phyloP scores from a whole-genome alignment of 2,329 filamentous ascomycete genomes.

The Diplodia mutila region DNA sequence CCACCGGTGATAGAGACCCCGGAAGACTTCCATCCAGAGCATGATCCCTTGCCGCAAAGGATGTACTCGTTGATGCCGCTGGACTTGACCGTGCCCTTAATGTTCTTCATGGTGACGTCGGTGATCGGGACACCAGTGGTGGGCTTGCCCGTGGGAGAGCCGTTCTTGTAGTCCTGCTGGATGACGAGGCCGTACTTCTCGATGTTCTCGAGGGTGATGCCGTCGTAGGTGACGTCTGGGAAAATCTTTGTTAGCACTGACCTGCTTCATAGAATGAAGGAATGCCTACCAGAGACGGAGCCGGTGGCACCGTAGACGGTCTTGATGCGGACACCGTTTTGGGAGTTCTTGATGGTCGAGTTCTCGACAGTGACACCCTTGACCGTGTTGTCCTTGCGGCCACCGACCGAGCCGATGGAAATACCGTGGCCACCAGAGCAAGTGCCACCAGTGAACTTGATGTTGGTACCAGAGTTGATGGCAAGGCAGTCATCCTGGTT shows the following conservation, averaged over 20 bases:
- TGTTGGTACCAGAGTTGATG: slow-evolving; percentile 53
- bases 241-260: not conserved
- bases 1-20: slow-evolving; percentile 48
- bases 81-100: slow-evolving; percentile 45
- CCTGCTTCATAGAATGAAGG: not conserved
- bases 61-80: slow-evolving; percentile 53
- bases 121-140: slow-evolving; percentile 55
- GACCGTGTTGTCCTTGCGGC: slow-evolving; percentile 56
- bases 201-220: slow-evolving; percentile 52
- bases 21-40: slow-evolving; percentile 60
- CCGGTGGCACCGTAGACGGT: slow-evolving; percentile 57
- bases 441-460: slow-evolving; percentile 28
- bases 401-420: slow-evolving; percentile 59
- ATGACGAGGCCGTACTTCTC: slow-evolving; percentile 56
- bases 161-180: slow-evolving; percentile 58
- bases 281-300: slow-evolving; percentile 48
- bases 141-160: slow-evolving; percentile 47
- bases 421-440: slow-evolving; percentile 57
- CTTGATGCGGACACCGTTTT: slow-evolving; percentile 60
- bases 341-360: slow-evolving; percentile 51
- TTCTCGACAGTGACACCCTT: slow-evolving; percentile 54
- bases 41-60: slow-evolving; percentile 58
- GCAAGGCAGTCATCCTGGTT: slow-evolving; percentile 62
- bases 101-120: slow-evolving; percentile 45
- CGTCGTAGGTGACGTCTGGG: slow-evolving; percentile 48